A percentile compares a stretch with the other conserved stretches of the same genome.
These are phyloP conservation scores for Coriaria nepalensis DNA, from an alignment of 306 rosid genomes.

Conservation along the genomic window DNA sequence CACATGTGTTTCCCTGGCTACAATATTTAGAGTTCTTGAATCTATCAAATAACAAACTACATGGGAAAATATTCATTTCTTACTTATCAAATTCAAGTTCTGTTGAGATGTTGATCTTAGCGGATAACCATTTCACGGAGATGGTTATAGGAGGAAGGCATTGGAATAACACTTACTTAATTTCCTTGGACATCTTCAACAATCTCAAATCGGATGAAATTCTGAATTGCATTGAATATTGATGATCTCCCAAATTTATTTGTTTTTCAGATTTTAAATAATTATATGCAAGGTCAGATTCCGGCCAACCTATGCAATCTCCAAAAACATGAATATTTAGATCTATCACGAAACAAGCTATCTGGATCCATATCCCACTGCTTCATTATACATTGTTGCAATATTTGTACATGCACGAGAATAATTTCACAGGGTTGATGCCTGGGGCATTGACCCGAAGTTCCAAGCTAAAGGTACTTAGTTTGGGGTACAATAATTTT, in stretches of 20 bases:
- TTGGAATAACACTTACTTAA: accelerated
- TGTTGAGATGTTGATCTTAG: neutral
- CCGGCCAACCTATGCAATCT: neutral
- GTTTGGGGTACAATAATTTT: constrained; percentile 1
- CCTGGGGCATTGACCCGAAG: neutral
- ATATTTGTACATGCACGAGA: neutral
- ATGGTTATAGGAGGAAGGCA: neutral
- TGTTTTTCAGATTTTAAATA: too few species aligned
- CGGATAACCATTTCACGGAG: neutral
- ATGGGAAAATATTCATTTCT: too few species aligned
- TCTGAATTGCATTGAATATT: too few species aligned
- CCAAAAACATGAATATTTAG: neutral
- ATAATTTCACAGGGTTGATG: neutral
- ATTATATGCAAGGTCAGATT: neutral
- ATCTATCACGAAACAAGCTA: constrained; percentile 1
- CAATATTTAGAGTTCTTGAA: too few species aligned
- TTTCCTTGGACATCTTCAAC: neutral
- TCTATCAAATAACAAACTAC: too few species aligned
- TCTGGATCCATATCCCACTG: constrained; percentile 8
- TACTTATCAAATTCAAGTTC: neutral
- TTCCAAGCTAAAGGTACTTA: neutral
- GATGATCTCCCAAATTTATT: too few species aligned
- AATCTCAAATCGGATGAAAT: neutral
- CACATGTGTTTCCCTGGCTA: too few species aligned
- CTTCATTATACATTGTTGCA: neutral